Conservation (phyloP, 164 flowering plant genomes). For the Nymphaea colorata region DNA sequence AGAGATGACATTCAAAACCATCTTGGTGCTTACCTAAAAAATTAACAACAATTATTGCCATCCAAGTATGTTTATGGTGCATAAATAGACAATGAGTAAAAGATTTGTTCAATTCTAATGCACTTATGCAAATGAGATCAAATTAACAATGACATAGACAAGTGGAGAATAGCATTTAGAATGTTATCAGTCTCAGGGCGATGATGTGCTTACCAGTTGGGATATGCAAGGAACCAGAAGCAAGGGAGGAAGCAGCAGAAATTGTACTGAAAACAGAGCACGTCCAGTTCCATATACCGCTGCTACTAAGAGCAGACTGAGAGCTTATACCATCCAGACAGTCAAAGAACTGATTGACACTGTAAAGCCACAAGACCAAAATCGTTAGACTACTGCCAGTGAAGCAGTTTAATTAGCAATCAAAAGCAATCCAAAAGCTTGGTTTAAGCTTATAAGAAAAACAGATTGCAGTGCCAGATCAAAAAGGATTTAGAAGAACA, state of each 20-base stretch:
- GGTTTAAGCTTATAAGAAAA: not conserved
- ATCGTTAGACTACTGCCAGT: not conserved
- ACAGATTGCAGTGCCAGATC: not conserved
- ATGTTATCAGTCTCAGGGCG: not conserved
- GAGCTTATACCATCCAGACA: conserved; percentile 83
- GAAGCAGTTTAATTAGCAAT: not conserved
- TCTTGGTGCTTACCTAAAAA: too few species aligned
- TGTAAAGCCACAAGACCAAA: conserved; percentile 24
- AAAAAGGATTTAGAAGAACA: not conserved
- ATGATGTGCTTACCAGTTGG: conserved; percentile 47
- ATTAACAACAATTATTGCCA: too few species aligned
- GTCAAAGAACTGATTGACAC: conserved; percentile 90
- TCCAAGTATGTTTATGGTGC: too few species aligned
- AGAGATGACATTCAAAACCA: too few species aligned
- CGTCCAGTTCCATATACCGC: conserved; percentile 96
- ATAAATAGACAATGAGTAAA: too few species aligned
- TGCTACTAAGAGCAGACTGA: conserved; percentile 68
- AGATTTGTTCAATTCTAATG: too few species aligned
- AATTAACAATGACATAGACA: too few species aligned
- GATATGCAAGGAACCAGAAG: conserved; percentile 67
- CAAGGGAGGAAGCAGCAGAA: conserved; percentile 89
- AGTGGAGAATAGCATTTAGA: too few species aligned
- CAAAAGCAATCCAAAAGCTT: not conserved
- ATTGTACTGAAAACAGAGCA: conserved; percentile 90
- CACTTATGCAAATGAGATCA: too few species aligned